Evolutionary conservation across 768 basidiomycete species (phyloP), one percentile per base, ranked within the genome.

Genomic region (Russula virescens): DNA sequence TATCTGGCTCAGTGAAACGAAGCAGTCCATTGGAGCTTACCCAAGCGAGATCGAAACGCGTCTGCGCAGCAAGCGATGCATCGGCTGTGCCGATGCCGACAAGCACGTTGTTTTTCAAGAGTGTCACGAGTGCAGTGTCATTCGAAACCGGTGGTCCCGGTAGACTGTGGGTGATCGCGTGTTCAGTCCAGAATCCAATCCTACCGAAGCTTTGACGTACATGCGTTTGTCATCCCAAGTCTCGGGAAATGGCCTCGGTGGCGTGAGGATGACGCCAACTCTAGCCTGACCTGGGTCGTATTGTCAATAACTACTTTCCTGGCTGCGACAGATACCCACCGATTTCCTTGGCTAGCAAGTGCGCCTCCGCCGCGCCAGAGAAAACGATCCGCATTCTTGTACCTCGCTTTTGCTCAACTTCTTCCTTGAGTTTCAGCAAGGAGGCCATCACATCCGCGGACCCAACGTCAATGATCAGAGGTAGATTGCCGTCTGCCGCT

Each of bases 361-460:
- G 79, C 0, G 78, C 79, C 71, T 92, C 88, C 0, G 79, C 68
- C 0, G 78, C 90, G 43, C 87, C 84, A 5, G 77, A 72, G 61
- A 89, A 80, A 0, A 84, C 83, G 31, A 74, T 68, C 46, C 72
- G 66, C 58, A 76, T 69, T 14, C 71, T 75, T 0, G 63, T 60
- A 11, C 73, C 71, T 8, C 70, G 72, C n/a, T 63, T 62, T 9
- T 52, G 66, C 53, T 86, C 82, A 23, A 81, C 78, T 54, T 85
- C 80, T 11, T 68, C 68, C 70, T 86, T 88, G 63, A 94, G 80
- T 5, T 65, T 68, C 45, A 94, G 74, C 16, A 94, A 73, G 0
- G 83, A 81, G 0, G 88, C 83, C 70, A 94, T 93, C 55, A 86
- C 78, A 71, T 94, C 91, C 10, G 88, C 89, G 67, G 80, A 88